These are phyloP conservation scores for Hanseniaspora pseudoguilliermondii DNA, from an alignment of 805 yeast species.

Conservation along the genomic window DNA sequence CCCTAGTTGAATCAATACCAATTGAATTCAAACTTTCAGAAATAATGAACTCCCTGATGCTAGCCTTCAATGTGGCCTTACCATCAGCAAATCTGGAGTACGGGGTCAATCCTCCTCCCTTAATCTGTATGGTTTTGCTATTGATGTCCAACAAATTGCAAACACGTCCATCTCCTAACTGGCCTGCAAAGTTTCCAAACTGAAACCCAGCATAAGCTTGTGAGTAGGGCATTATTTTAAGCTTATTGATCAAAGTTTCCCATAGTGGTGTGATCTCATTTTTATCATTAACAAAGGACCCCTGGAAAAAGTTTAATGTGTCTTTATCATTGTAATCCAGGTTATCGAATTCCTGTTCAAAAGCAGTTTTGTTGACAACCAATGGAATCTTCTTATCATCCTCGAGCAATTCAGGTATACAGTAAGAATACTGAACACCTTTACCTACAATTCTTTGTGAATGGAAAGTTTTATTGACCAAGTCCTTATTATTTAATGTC, in stretches of 20 bases:
- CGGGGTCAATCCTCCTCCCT: slow-evolving; percentile 89
- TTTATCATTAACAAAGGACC: slow-evolving; percentile 39
- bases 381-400: slow-evolving; percentile 39
- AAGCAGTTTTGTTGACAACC: slow-evolving; percentile 45
- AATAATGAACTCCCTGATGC: slow-evolving; percentile 75
- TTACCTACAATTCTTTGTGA: slow-evolving; percentile 37
- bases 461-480: slow-evolving; percentile 28
- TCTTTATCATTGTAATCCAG: neutral
- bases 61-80: slow-evolving; percentile 78
- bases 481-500: slow-evolving; percentile 14
- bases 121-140: slow-evolving; percentile 47
- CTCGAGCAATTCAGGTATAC: slow-evolving; percentile 47
- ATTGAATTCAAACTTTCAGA: slow-evolving; percentile 70
- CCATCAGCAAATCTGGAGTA: slow-evolving; percentile 94
- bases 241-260: slow-evolving; percentile 29
- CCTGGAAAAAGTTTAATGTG: slow-evolving; percentile 23
- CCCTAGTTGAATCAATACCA: slow-evolving; percentile 79
- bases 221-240: slow-evolving; percentile 60
- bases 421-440: slow-evolving; percentile 61
- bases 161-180: slow-evolving; percentile 91
- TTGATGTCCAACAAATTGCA: slow-evolving; percentile 59
- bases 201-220: slow-evolving; percentile 94
- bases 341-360: slow-evolving; percentile 30
- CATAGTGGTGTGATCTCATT: slow-evolving; percentile 50
- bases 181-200: slow-evolving; percentile 94